Evolutionary conservation across 495 filamentous ascomycete genomes (phyloP), one percentile per base, ranked within the genome.

Genomic region (Aspergillus haitiensis): DNA sequence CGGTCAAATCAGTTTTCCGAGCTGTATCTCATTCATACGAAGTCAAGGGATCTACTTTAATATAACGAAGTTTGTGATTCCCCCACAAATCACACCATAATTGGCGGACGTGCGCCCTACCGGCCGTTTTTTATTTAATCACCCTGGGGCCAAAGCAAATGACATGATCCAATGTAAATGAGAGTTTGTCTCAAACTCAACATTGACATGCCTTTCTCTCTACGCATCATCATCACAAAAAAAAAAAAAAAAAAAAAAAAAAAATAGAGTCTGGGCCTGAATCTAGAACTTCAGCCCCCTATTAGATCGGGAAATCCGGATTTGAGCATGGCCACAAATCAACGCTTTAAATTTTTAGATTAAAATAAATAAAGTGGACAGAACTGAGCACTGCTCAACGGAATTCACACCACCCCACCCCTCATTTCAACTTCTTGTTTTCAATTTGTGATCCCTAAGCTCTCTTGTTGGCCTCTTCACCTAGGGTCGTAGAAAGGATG

Each of bases 281-380:
- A 70, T 68, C 68, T 70, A 69, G 67, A 72, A 74, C 66, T 67
- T 70, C 60, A 32, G 47, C 64, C 31, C 13, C 62, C 33, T 35
- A 35, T 53, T 40, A 33, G 13, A 36, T 52, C 55, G 62, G 47
- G 44, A 48, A 35, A 56, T 39, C 55, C 63, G 56, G 55, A 56
- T 46, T 65, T 50, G 64, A 66, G 65, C 64, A 67, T 66, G 64
- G 67, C 69, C 62, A 27, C 21, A 59, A 68, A 64, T 42, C 59
- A 58, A 67, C 67, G 66, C 66, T 66, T 63, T 64, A 63, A 69
- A 61, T 59, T 61, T 60, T 61, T 61, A 61, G 60, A 63, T 37
- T 62, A 61, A 56, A 55, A 63, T 62, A 55, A 62, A 67, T 64
- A 56, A 66, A 52, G 65, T 61, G 54, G 57, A 55, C 60, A 61